phyloP scores from a whole-genome alignment of 441 rosid species.

The Hura crepitans region DNA sequence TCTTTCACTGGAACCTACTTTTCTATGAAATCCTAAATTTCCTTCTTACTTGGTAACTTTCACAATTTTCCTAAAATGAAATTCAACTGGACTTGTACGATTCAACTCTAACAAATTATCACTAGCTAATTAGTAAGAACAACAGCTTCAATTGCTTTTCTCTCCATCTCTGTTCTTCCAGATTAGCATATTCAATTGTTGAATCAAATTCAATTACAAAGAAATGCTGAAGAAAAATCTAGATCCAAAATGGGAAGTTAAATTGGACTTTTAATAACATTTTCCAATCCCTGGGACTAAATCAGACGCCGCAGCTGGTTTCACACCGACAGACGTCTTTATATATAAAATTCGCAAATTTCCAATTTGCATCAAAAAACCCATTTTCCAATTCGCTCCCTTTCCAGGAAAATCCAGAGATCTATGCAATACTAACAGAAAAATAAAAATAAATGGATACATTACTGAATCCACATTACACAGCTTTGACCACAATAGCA shows the following conservation, averaged over 20 bases:
- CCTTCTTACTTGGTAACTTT: conserved; percentile 1
- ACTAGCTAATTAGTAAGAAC: neutral
- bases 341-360: neutral
- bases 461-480: conserved; percentile 30
- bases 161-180: neutral
- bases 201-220: neutral
- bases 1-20: neutral
- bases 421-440: conserved; percentile 24
- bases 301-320: neutral
- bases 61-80: conserved; percentile 2
- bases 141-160: neutral
- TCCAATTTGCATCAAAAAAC: conserved; percentile 13
- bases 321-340: neutral
- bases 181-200: neutral
- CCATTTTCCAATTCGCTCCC: conserved; percentile 23
- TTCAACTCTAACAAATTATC: neutral
- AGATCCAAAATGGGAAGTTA: neutral
- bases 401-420: conserved; percentile 30
- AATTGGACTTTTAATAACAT: neutral
- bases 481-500: neutral
- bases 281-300: neutral
- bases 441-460: conserved; percentile 8
- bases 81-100: neutral
- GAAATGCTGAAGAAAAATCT: neutral
- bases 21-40: neutral